phyloP scores from a whole-genome alignment of 208 protist species.

The Crithidia mellificae region DNA sequence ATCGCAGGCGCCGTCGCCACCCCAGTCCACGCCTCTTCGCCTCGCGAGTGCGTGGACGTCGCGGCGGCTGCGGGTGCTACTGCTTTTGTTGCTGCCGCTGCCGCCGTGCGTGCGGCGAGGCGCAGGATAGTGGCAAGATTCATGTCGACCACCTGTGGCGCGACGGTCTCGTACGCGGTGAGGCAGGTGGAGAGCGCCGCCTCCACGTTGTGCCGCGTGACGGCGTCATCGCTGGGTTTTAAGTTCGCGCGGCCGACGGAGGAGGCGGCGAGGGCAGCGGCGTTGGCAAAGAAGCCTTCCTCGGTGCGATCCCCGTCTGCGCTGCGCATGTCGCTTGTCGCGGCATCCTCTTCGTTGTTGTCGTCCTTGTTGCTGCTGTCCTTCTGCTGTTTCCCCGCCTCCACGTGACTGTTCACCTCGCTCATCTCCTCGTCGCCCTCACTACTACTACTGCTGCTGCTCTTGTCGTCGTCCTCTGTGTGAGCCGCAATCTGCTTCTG shows the following conservation, averaged over 20 bases:
- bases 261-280: constrained; percentile 7
- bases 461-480: too few relatives aligned
- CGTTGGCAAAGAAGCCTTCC: constrained; percentile 21
- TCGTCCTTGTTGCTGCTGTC: not conserved
- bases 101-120: constrained; percentile 60
- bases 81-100: too few relatives aligned
- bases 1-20: too few relatives aligned
- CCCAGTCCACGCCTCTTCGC: too few relatives aligned
- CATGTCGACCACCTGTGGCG: constrained; percentile 86
- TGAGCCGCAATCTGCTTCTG: too few relatives aligned
- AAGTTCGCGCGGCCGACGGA: constrained; percentile 33
- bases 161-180: constrained; percentile 82
- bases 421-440: not conserved
- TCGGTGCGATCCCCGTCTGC: constrained; percentile 20
- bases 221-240: constrained; percentile 1
- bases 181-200: constrained; percentile 68
- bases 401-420: too few relatives aligned
- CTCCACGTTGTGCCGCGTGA: constrained; percentile 29
- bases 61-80: constrained; percentile 19
- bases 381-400: too few relatives aligned
- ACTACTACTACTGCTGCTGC: constrained; percentile 4
- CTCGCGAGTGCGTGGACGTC: not conserved
- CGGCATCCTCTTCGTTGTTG: not conserved
- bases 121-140: constrained; percentile 76
- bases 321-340: not conserved